Evolutionary conservation across 768 basidiomycete species (phyloP), one percentile per base, ranked within the genome.

Genomic region (Suillus brevipes): DNA sequence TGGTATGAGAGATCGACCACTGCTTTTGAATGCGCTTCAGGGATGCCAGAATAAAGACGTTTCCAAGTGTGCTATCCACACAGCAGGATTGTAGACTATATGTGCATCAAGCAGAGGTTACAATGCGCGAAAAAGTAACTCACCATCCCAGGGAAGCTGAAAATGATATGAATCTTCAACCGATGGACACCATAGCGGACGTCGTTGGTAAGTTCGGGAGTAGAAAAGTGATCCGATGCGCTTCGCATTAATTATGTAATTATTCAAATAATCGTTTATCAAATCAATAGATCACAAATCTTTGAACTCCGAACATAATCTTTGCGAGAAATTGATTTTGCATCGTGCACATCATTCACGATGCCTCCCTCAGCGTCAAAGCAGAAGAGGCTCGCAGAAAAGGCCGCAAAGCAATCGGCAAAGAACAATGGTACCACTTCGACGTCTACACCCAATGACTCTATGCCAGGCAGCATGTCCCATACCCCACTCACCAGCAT

Each of bases 381-480:
- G 75, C 93, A 95, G 78, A 98, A 98, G 78, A 88, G 97, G 57
- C 86, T 97, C 64, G 95, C 94, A 66, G 96, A 97, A 78, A 97
- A 97, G 78, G 95, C 89, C 23, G 92, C 91, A 65, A 92, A 92
- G 76, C 86, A 89, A 76, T 83, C 87, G 63, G 83, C 89, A 12
- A 89, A 82, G 71, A 76, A 68, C 13, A 75, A 82, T 25, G 82
- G 79, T 31, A 77, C 78, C 62, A 79, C 83, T 12, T 84, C 87
- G 9, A 80, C 86, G 5, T 83, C 87, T 18, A 84, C 84, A 14
- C 89, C 92, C 5, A 78, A 87, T 0, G 89, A 87, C 62, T 91
- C 91, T 1, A 82, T 82, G 34, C 83, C 82, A 73, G 90, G 85
- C 64, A 89, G 87, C 70, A 75, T 85, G 2, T 79, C 80, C 23